phyloP scores from a whole-genome alignment of 805 yeast species.

The Schwanniomyces polymorphus region DNA sequence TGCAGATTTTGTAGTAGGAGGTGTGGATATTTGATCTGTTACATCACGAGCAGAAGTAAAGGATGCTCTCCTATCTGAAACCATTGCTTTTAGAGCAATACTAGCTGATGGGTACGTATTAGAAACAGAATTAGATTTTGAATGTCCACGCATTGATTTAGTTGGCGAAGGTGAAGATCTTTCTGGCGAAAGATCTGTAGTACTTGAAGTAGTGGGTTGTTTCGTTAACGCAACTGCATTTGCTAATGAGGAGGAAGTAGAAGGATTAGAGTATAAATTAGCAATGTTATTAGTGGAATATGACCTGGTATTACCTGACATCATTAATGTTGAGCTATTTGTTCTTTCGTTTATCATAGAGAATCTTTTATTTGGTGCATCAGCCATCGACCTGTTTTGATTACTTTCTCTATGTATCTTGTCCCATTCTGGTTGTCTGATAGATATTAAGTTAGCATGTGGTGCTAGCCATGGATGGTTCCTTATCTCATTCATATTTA shows the following conservation, averaged over 20 bases:
- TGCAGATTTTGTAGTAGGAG: slow-evolving; percentile 10
- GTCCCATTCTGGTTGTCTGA: slow-evolving; percentile 93
- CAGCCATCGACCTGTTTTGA: slow-evolving; percentile 22
- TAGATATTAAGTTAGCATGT: slow-evolving; percentile 76
- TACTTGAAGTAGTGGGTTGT: slow-evolving; percentile 4
- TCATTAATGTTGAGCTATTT: slow-evolving; percentile 34
- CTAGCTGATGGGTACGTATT: slow-evolving; percentile 55
- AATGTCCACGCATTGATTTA: slow-evolving; percentile 21
- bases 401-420: slow-evolving; percentile 38
- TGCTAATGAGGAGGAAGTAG: slow-evolving; percentile 58
- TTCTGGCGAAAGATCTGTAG: slow-evolving; percentile 1
- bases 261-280: slow-evolving; percentile 57
- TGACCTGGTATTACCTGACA: slow-evolving; percentile 32
- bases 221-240: slow-evolving; percentile 52
- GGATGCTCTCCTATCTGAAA: slow-evolving; percentile 46
- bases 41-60: slow-evolving; percentile 14
- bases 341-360: slow-evolving; percentile 45
- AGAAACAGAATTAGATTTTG: slow-evolving; percentile 32
- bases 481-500: slow-evolving; percentile 66
- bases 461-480: slow-evolving; percentile 88
- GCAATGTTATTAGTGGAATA: slow-evolving; percentile 31
- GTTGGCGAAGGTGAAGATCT: slow-evolving; percentile 19
- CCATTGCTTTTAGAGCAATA: slow-evolving; percentile 70
- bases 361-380: slow-evolving; percentile 36
- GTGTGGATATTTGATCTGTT: slow-evolving; percentile 9